These are phyloP conservation scores for Plantago ovata DNA, from an alignment of 257 asterid genomes.

Conservation along the genomic window DNA sequence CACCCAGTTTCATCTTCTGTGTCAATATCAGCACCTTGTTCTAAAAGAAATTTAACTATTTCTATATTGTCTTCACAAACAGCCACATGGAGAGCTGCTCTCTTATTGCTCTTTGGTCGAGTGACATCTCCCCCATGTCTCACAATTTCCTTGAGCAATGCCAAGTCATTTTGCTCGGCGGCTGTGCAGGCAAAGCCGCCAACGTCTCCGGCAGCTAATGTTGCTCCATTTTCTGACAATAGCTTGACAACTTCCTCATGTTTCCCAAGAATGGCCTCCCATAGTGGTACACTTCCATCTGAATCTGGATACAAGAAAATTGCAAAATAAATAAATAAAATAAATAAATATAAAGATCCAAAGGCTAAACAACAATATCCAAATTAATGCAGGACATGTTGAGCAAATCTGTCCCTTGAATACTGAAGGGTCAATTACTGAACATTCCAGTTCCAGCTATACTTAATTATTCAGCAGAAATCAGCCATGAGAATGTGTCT, in stretches of 20 bases:
- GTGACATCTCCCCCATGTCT: slow-evolving; percentile 38
- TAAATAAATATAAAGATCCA: not conserved
- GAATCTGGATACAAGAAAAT: slow-evolving; percentile 32
- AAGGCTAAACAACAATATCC: not conserved
- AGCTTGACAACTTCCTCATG: slow-evolving; percentile 36
- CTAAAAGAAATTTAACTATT: slow-evolving; percentile 42
- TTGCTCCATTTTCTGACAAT: slow-evolving; percentile 41
- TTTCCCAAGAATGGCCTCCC: slow-evolving; percentile 53
- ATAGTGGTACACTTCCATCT: slow-evolving; percentile 56
- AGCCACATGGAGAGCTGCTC: slow-evolving; percentile 46
- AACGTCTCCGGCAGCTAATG: slow-evolving; percentile 31
- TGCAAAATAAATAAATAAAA: slow-evolving; percentile 7
- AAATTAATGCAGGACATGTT: not conserved
- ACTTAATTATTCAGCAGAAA: slow-evolving; percentile 11
- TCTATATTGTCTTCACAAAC: slow-evolving; percentile 46
- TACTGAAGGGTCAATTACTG: slow-evolving; percentile 18
- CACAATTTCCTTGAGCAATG: slow-evolving; percentile 40
- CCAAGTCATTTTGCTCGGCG: slow-evolving; percentile 40
- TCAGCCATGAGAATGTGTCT: slow-evolving; percentile 8
- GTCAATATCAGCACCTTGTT: slow-evolving; percentile 32
- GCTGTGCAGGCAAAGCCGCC: slow-evolving; percentile 41
- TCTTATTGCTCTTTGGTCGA: slow-evolving; percentile 27
- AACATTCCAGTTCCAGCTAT: slow-evolving; percentile 1
- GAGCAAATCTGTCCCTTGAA: slow-evolving; percentile 18
- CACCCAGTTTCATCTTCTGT: slow-evolving; percentile 37